phyloP scores from a whole-genome alignment of 169 alveolate species.

The Perkinsus chesapeaki region DNA sequence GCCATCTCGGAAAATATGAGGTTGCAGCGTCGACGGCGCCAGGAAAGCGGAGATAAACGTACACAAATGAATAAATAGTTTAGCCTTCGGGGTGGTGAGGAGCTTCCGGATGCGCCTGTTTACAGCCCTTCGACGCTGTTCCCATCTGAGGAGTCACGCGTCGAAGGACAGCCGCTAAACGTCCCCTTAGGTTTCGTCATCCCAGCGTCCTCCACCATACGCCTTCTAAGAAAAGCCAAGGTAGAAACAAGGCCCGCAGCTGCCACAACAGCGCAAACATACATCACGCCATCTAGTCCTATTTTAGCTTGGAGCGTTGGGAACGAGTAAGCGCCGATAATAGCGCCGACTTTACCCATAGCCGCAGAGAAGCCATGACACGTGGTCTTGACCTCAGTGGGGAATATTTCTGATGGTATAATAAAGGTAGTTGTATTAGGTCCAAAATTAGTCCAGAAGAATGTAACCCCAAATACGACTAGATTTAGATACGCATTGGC shows the following conservation, averaged over 20 bases:
- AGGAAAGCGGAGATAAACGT: too few species aligned
- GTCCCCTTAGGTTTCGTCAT: too few species aligned
- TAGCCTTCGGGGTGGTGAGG: too few species aligned
- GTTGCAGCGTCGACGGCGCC: too few species aligned
- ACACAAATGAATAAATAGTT: too few species aligned
- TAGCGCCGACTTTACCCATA: conserved; percentile 41
- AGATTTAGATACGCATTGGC: not conserved
- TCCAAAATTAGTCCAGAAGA: conserved; percentile 32
- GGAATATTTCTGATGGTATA: conserved; percentile 31
- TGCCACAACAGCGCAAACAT: conserved; percentile 6
- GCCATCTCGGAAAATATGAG: not conserved
- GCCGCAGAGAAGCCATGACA: conserved; percentile 51
- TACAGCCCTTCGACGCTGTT: too few species aligned
- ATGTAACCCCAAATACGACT: conserved; percentile 18
- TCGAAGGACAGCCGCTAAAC: too few species aligned
- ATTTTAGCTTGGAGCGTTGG: conserved; percentile 8
- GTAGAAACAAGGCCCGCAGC: conserved; percentile 1
- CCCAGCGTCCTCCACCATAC: not conserved
- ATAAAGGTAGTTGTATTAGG: conserved; percentile 39
- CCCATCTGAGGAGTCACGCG: too few species aligned
- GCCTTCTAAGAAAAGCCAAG: not conserved
- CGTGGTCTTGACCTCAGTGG: conserved; percentile 26
- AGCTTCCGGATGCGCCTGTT: too few species aligned
- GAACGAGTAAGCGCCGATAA: conserved; percentile 24
- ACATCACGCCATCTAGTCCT: conserved; percentile 4